A percentile compares a stretch with the other conserved stretches of the same genome.
phyloP scores from a whole-genome alignment of 1,284 basidiomycete genomes.

The Pulveroboletus sp. region DNA sequence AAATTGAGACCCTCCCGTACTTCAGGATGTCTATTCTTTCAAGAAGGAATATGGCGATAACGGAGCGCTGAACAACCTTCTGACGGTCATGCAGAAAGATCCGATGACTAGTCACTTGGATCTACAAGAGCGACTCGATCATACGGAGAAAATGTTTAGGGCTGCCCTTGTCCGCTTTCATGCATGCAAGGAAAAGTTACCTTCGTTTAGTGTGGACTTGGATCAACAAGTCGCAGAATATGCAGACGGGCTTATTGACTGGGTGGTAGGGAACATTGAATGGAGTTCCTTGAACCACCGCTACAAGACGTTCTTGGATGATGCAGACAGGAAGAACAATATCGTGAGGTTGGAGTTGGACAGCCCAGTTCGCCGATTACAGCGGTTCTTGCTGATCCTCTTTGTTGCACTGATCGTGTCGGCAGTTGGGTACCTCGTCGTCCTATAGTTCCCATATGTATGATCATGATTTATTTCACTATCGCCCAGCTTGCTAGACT shows the following conservation, averaged over 20 bases:
- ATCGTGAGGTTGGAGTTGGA: slow-evolving; percentile 24
- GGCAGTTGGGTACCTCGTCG: slow-evolving; percentile 6
- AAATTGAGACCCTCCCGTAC: background rate
- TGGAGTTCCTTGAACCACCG: slow-evolving; percentile 33
- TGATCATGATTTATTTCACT: no score
- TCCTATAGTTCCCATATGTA: slow-evolving; percentile 2
- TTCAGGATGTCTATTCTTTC: slow-evolving; percentile 34
- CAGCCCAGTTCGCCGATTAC: background rate
- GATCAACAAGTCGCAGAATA: slow-evolving; percentile 25
- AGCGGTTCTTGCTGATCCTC: slow-evolving; percentile 7
- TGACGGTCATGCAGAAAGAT: slow-evolving; percentile 27
- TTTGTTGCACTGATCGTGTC: slow-evolving; percentile 11
- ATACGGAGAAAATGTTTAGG: slow-evolving; percentile 16
- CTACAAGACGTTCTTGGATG: slow-evolving; percentile 28
- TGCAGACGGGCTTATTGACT: slow-evolving; percentile 33
- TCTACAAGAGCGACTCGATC: slow-evolving; percentile 22
- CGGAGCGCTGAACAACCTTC: slow-evolving; percentile 31
- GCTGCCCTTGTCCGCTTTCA: slow-evolving; percentile 26
- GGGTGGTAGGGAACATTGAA: slow-evolving; percentile 31
- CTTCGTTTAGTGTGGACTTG: slow-evolving; percentile 18
- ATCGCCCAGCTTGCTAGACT: background rate
- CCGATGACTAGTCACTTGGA: slow-evolving; percentile 20
- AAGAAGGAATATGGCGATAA: slow-evolving; percentile 34
- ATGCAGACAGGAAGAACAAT: slow-evolving; percentile 25
- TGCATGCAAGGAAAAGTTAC: slow-evolving; percentile 21